These are phyloP conservation scores for Globisporangium paddicum DNA, from an alignment of 352 stramenopile genomes.

Conservation along the genomic window DNA sequence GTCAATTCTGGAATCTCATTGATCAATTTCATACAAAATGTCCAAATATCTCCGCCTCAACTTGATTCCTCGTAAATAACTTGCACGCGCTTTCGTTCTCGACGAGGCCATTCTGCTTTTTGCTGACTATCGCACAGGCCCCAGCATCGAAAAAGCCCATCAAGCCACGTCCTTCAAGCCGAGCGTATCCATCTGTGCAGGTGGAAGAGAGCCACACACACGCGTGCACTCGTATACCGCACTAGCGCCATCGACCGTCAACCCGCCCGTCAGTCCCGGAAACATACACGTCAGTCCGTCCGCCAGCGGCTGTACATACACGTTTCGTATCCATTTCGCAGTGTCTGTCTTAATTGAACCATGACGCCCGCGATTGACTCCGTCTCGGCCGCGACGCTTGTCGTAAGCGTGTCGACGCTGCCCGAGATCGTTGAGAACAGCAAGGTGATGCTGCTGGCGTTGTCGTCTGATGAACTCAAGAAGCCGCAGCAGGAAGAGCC, in stretches of 20 bases:
- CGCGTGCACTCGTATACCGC: neutral
- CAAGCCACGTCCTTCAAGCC: neutral
- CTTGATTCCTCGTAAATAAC: neutral
- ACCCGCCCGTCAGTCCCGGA: no score
- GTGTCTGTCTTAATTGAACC: neutral
- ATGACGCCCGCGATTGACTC: neutral
- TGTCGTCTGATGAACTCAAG: neutral
- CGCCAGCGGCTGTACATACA: constrained; percentile 7
- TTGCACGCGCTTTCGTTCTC: neutral
- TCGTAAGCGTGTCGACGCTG: neutral
- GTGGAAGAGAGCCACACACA: neutral
- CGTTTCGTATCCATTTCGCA: neutral
- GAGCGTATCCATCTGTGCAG: constrained; percentile 3
- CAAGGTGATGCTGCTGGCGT: neutral
- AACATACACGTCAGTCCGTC: no score
- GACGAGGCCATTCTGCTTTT: neutral
- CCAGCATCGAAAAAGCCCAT: neutral
- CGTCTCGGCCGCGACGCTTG: neutral
- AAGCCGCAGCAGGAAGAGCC: neutral
- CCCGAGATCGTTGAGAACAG: neutral
- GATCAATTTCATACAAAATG: neutral
- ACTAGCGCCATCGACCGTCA: neutral
- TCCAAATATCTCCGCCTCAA: no score
- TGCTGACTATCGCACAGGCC: constrained; percentile 1
- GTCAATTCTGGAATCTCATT: no score